Percentiles rank a stretch among this genome's conserved stretches.
phyloP scores from a whole-genome alignment of 208 protist species.

The Giardia muris region DNA sequence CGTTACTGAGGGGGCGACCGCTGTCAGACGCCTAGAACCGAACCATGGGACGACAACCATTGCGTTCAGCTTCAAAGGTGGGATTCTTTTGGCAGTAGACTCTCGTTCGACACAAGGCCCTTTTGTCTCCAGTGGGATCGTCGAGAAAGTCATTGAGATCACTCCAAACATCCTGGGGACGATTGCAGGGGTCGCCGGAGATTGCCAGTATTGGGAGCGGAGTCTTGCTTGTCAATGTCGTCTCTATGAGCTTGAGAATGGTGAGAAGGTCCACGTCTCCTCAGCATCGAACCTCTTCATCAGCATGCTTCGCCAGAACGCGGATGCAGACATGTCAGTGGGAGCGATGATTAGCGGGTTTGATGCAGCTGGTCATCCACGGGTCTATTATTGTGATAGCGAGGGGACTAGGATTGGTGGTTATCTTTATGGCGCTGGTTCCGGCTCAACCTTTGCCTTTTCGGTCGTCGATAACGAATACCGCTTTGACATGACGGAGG shows the following conservation, averaged over 20 bases:
- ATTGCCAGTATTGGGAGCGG: conserved; percentile 97
- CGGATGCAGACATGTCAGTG: conserved; percentile 81
- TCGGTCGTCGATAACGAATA: conserved; percentile 79
- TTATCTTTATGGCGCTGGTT: conserved; percentile 77
- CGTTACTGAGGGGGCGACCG: not conserved
- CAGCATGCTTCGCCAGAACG: conserved; percentile 94
- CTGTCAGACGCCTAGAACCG: not conserved
- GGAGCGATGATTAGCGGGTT: conserved; percentile 58
- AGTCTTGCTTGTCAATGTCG: conserved; percentile 76
- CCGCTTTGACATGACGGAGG: conserved; percentile 54
- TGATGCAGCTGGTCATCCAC: conserved; percentile 59
- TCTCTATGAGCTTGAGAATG: conserved; percentile 73
- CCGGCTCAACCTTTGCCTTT: conserved; percentile 96
- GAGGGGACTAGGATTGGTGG: conserved; percentile 90
- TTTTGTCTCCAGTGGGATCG: conserved; percentile 91
- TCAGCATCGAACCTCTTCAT: conserved; percentile 95
- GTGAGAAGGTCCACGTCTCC: conserved; percentile 80
- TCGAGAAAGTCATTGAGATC: conserved; percentile 98
- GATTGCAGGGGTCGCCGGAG: conserved; percentile 96
- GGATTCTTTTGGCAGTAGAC: conserved; percentile 95
- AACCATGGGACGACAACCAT: conserved; percentile 92
- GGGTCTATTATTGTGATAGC: conserved; percentile 95
- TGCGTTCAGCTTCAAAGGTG: conserved; percentile 81
- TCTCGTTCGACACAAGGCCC: conserved; percentile 86
- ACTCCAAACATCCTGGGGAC: conserved; percentile 94